Evolutionary conservation across 345 rosid genomes (phyloP).

Genomic region (Aquilaria sinensis): DNA sequence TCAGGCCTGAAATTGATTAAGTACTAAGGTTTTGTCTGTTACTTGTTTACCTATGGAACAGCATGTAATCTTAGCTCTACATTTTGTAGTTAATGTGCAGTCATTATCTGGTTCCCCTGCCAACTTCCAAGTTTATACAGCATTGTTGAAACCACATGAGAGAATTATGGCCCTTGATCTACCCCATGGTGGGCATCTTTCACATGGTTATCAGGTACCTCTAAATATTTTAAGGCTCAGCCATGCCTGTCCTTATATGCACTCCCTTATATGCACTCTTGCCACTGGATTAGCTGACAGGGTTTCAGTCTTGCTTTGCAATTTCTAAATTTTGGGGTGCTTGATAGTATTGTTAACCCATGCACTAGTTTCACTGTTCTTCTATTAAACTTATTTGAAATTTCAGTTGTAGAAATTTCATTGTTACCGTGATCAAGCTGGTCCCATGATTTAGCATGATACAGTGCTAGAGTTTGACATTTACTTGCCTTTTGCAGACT

Average conservation of each 20-base stretch:
- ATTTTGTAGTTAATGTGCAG: slow-evolving; percentile 82
- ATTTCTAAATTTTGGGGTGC: no score
- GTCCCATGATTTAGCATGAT: no score
- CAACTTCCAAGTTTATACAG: slow-evolving; percentile 92
- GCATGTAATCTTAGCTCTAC: slow-evolving; percentile 10
- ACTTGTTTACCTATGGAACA: slow-evolving; percentile 6
- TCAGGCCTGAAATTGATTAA: no score
- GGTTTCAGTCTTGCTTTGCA: no score
- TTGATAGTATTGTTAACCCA: no score
- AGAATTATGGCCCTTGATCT: slow-evolving; percentile 97
- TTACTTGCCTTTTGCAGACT: slow-evolving; percentile 45
- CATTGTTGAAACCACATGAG: slow-evolving; percentile 85
- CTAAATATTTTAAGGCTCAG: not conserved
- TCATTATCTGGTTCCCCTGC: slow-evolving; percentile 95
- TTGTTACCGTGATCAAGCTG: no score
- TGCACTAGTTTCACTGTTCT: no score
- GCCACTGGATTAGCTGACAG: no score
- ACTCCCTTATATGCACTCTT: no score
- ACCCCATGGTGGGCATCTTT: slow-evolving; percentile 99
- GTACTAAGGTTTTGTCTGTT: not conserved
- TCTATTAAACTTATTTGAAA: no score
- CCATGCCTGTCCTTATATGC: not conserved
- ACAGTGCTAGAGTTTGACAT: not conserved
- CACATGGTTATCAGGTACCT: slow-evolving; percentile 96
- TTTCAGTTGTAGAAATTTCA: no score